phyloP scores from a whole-genome alignment of 306 rosid genomes.

The Fragaria vesca region DNA sequence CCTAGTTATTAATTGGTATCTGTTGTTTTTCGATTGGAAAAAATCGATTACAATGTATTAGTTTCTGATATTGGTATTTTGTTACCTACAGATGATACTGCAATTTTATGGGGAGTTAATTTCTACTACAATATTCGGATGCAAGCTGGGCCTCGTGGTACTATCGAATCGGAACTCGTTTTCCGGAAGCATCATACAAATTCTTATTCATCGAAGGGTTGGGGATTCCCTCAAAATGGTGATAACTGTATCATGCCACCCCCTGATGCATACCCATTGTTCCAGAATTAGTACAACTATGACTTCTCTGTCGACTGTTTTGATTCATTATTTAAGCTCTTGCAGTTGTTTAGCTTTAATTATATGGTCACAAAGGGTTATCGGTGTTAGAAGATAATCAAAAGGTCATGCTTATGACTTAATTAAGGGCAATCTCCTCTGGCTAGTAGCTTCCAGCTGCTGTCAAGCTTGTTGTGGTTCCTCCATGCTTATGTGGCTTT shows the following conservation, averaged over 20 bases:
- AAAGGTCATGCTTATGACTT: no score
- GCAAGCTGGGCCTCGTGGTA: slow-evolving; percentile 72
- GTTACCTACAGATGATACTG: slow-evolving; percentile 71
- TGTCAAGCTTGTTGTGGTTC: no score
- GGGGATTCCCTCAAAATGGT: slow-evolving; percentile 92
- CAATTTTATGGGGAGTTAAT: slow-evolving; percentile 78
- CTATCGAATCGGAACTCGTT: slow-evolving; percentile 72
- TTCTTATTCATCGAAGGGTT: slow-evolving; percentile 71
- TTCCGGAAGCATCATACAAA: slow-evolving; percentile 57
- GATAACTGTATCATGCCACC: slow-evolving; percentile 85
- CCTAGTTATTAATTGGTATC: background rate
- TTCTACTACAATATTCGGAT: slow-evolving; percentile 78
- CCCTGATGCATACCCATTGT: slow-evolving; percentile 77
- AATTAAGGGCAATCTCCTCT: no score
- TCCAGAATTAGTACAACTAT: slow-evolving; percentile 40
- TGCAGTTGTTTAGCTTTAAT: no score
- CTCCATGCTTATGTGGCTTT: no score
- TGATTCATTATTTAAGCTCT: no score
- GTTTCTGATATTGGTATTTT: slow-evolving; percentile 18
- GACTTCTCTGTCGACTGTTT: no score
- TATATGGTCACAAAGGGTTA: no score
- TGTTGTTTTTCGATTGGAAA: background rate
- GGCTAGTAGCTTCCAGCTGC: no score
- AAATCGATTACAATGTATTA: background rate
- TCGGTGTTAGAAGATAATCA: no score